phyloP scores from a whole-genome alignment of 2,329 filamentous ascomycete species.

The Talaromyces albobiverticillius region DNA sequence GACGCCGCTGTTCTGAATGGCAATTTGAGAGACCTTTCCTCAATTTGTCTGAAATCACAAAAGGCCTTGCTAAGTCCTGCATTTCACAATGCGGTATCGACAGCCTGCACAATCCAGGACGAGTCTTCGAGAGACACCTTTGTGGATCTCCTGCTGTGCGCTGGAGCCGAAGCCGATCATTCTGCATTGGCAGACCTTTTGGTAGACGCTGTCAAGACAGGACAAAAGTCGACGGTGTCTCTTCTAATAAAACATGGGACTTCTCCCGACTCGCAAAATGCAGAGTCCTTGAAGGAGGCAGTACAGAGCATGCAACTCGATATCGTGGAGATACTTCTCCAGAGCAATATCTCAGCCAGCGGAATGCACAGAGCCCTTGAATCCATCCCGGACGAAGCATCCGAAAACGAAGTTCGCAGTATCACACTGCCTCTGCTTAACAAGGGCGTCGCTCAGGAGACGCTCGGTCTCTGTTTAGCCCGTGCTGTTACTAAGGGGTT shows the following conservation, averaged over 20 bases:
- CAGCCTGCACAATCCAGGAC: conserved; percentile 1
- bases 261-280: not conserved
- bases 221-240: not conserved
- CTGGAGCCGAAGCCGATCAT: not conserved
- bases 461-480: not conserved
- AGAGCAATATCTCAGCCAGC: not conserved
- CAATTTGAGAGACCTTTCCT: conserved; percentile 1
- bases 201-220: not conserved
- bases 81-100: not conserved
- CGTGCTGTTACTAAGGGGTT: not conserved
- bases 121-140: not conserved
- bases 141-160: not conserved
- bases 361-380: not conserved
- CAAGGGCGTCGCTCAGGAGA: not conserved
- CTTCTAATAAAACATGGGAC: not conserved
- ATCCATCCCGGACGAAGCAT: not conserved
- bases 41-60: conserved; percentile 4
- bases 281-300: not conserved
- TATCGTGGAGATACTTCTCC: conserved; percentile 1
- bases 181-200: conserved; percentile 5
- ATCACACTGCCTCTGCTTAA: not conserved
- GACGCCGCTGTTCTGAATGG: not conserved
- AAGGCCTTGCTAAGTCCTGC: not conserved
- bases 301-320: not conserved
- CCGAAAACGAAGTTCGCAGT: not conserved